A percentile compares a stretch with the other conserved stretches of the same genome.
phyloP scores from a whole-genome alignment of 108 stramenopile species.

The Parietichytrium sp. region DNA sequence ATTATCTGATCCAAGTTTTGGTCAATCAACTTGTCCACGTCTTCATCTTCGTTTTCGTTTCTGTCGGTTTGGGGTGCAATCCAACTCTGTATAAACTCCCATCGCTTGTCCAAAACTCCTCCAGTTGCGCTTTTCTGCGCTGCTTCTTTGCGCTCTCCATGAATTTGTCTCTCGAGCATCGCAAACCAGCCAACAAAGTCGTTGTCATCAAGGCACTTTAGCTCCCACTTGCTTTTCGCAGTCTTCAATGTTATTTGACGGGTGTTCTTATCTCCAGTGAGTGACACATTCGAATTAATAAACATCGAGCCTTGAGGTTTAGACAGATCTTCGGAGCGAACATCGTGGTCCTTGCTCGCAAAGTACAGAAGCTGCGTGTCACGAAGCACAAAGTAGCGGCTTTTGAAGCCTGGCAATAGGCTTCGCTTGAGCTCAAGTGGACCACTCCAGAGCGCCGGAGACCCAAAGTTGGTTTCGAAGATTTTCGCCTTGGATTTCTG shows the following conservation, averaged over 20 bases:
- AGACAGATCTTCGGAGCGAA: background rate
- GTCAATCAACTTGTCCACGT: background rate
- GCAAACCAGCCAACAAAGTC: slow-evolving; percentile 7
- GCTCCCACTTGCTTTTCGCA: slow-evolving; percentile 3
- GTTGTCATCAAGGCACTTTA: background rate
- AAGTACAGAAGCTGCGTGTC: background rate
- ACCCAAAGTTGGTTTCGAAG: slow-evolving; percentile 25
- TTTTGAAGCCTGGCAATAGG: background rate
- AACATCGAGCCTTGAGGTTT: background rate
- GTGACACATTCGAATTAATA: background rate
- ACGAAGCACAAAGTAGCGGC: background rate
- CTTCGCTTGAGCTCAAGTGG: background rate
- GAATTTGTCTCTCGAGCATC: background rate
- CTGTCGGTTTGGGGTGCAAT: too few species aligned
- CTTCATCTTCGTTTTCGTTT: too few species aligned
- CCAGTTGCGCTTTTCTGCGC: background rate
- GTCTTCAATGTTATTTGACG: background rate
- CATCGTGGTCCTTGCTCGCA: background rate
- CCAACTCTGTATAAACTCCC: too few species aligned
- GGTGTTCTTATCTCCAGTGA: background rate
- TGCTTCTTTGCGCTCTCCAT: background rate
- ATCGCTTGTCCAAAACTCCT: too few species aligned
- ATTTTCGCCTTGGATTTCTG: background rate
- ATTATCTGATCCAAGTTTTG: background rate
- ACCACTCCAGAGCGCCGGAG: slow-evolving; percentile 18